Evolutionary conservation across 2,329 filamentous ascomycete genomes (phyloP).

Genomic region (Moelleriella libera): DNA sequence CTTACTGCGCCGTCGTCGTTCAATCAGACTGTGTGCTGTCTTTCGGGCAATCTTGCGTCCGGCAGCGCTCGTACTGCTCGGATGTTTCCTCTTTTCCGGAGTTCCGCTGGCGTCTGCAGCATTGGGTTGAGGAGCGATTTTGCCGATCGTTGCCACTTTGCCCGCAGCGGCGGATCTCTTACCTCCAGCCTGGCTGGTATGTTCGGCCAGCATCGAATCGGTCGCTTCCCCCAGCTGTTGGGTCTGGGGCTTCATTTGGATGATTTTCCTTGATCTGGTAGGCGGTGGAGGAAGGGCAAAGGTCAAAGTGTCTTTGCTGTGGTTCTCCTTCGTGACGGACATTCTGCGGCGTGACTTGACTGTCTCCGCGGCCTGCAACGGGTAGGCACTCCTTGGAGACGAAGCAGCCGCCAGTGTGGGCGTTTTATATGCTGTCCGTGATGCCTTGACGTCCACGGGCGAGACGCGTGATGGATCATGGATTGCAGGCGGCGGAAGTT

Average conservation of each 20-base stretch:
- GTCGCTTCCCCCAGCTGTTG: constrained; percentile 16
- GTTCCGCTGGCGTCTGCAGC: constrained; percentile 5
- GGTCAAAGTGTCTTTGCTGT: constrained; percentile 34
- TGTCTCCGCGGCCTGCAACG: constrained; percentile 33
- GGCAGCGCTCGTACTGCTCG: constrained; percentile 62
- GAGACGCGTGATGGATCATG: constrained; percentile 29
- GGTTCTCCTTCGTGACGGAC: constrained; percentile 24
- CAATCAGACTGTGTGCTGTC: constrained; percentile 91
- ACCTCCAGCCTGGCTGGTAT: constrained; percentile 8
- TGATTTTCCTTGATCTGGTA: constrained; percentile 86
- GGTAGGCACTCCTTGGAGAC: constrained; percentile 18
- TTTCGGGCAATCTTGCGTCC: constrained; percentile 93
- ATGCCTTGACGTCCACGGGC: constrained; percentile 14
- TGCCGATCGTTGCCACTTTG: background rate
- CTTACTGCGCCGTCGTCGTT: constrained; percentile 77
- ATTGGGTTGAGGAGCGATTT: background rate
- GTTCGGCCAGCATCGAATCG: constrained; percentile 11
- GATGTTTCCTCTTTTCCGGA: constrained; percentile 61
- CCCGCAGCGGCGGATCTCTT: constrained; percentile 7
- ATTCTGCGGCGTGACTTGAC: constrained; percentile 40
- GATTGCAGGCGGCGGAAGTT: constrained; percentile 65
- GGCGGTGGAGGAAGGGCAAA: constrained; percentile 86
- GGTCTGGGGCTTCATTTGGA: constrained; percentile 76
- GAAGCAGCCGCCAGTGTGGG: constrained; percentile 8
- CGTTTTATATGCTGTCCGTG: constrained; percentile 3